Evolutionary conservation across 2,329 filamentous ascomycete species (phyloP), one percentile per base, ranked within the genome.

Genomic region (Colletotrichum kahawae): DNA sequence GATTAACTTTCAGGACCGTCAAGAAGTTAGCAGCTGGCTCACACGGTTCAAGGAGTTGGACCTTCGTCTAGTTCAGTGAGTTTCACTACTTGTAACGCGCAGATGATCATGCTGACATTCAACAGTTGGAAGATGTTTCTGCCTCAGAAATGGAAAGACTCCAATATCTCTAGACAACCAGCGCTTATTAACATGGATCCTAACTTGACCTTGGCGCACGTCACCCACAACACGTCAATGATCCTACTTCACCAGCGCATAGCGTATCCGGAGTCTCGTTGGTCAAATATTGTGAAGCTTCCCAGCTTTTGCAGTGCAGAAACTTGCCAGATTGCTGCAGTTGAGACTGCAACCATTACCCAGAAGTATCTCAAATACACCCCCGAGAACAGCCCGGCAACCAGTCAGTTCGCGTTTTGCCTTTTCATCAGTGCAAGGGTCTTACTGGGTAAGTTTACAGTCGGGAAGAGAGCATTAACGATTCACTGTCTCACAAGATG

Each of bases 181-280:
- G 78, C 77, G 0, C 76, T 80, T 0, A 79, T 77, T 21, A 77
- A 79, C 16, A 88, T 87, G 82, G 88, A 89, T 65, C 88, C 88
- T 0, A 89, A 89, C 60, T 79, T 89, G 21, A 88, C 88, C 0
- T 78, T 89, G 0, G 87, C 87, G 0, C 87, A 89, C 38, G 82
- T 87, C 12, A 89, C 86, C 0, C 88, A 89, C 62, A 89, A 89
- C 69, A 85, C 87, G 0, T 87, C 87, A 0, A 88, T 88, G 80
- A 88, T 89, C 29, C 79, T 89, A 0, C 79, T 89, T 0, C 88
- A 89, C 68, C 87, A 89, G 57, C 80, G 82, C 7, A 88, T 89
- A 51, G 88, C 87, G 0, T 89, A 87, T 59, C 87, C 86, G 0
- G 77, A 77, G 27, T 3, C 80, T 78, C 1, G 75, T 76, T 24